Conservation (phyloP, 352 stramenopile species). For the Pseudoperonospora humuli region DNA sequence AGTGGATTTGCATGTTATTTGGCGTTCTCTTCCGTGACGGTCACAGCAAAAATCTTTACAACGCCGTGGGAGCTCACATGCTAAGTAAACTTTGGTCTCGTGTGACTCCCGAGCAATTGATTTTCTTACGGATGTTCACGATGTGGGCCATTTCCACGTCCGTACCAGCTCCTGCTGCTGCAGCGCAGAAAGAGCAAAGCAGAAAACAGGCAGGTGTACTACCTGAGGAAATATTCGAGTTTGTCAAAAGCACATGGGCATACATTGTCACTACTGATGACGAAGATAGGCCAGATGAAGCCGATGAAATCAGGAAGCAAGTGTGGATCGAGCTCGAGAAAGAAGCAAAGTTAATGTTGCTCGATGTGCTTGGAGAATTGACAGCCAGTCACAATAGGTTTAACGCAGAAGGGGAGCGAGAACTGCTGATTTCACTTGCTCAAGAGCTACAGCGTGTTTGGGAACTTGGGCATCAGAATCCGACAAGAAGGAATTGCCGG, state of each 20-base stretch:
- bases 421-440: conserved; percentile 39
- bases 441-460: conserved; percentile 56
- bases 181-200: conserved; percentile 1
- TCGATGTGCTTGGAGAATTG: conserved; percentile 61
- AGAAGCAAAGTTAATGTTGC: conserved; percentile 63
- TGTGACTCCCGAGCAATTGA: conserved; percentile 74
- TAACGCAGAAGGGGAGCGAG: conserved; percentile 1
- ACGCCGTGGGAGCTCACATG: conserved; percentile 61
- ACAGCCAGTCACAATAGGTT: conserved; percentile 18
- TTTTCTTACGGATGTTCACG: conserved; percentile 67
- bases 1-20: conserved; percentile 74
- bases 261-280: conserved; percentile 36
- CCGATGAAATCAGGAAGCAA: conserved; percentile 46
- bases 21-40: conserved; percentile 42
- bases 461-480: conserved; percentile 28
- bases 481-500: conserved; percentile 6
- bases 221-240: conserved; percentile 35
- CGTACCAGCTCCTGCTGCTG: not conserved
- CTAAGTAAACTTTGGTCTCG: conserved; percentile 73
- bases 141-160: conserved; percentile 36
- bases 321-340: conserved; percentile 75
- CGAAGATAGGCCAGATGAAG: conserved; percentile 54
- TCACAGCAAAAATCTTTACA: conserved; percentile 54
- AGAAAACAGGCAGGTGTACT: not conserved
- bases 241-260: conserved; percentile 44